phyloP scores from a whole-genome alignment of 176 grass and related monocot species.

The Aegilops longissima region DNA sequence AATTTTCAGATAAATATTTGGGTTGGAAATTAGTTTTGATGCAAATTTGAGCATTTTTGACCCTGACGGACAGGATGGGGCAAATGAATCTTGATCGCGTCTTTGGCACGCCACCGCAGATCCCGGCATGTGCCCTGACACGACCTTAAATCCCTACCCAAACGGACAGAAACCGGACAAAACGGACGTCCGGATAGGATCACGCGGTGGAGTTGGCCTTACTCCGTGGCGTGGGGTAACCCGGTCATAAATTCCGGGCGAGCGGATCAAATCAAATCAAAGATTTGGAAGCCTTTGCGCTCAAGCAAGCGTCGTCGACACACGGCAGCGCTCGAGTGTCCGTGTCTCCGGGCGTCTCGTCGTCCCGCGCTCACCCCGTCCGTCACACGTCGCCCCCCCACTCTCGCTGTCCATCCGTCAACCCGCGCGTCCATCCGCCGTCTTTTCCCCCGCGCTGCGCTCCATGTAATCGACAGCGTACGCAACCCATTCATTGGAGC shows the following conservation, averaged over 20 bases:
- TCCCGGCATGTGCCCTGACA: no score
- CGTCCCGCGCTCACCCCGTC: slow-evolving; percentile 5
- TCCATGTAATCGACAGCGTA: not conserved
- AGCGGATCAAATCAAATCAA: slow-evolving; percentile 15
- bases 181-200: no score
- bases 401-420: not conserved
- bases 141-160: no score
- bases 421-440: not conserved
- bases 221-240: not conserved
- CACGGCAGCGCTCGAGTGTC: not conserved
- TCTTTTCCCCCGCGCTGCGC: not conserved
- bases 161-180: no score
- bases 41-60: no score
- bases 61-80: no score
- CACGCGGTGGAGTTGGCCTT: no score
- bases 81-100: no score
- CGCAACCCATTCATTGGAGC: slow-evolving; percentile 8
- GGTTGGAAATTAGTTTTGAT: no score
- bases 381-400: not conserved
- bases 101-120: no score
- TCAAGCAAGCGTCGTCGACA: not conserved
- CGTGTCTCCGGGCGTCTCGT: not conserved
- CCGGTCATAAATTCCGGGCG: not conserved
- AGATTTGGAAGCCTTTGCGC: not conserved
- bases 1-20: no score